Evolutionary conservation across 2,329 filamentous ascomycete genomes (phyloP), one percentile per base, ranked within the genome.

Genomic region (Verticillium albo-atrum): DNA sequence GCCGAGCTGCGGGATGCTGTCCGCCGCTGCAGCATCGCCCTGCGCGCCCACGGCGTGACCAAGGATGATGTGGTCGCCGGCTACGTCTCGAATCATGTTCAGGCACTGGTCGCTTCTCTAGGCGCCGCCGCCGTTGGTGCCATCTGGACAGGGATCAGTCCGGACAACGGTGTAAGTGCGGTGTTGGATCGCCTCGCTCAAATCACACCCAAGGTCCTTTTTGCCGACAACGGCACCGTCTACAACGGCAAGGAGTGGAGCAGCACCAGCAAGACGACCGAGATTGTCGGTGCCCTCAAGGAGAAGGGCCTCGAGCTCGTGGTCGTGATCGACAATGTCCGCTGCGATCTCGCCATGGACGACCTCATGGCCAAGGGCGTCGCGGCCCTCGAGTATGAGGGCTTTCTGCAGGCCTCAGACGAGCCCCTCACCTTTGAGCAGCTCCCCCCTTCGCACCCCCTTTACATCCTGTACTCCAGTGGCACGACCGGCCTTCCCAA

Each of bases 171-270:
- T 12, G 91, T 96, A 2, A 91, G 91, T 67, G 94, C 93, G 17
- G 93, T 98, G 1, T 77, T 98, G 27, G 95, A 98, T 71, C 84
- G 95, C 7, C 77, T 98, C 62, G 83, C 83, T 53, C 95, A 98
- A 77, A 95, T 98, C 65, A 84, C 88, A 62, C 94, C 95, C 4
- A 87, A 84, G 61, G 75, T 96, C 1, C 77, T 98, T 3, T 96
- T 97, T 68, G 88, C 90, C 1, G 94, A 97, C 71, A 95, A 96
- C 67, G 92, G 89, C 12, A 89, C 89, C 7, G 82, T 92, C 58
- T 98, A 98, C 75, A 98, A 98, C 71, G 92, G 92, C 62, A 95
- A 95, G 74, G 83, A 88, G 37, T 95, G 96, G 81, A 83, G 89
- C n/a, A 89, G 90, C 63, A 82, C 89, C 35, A 79, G 82, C 55